These are phyloP conservation scores for Gomphus bonarii DNA, from an alignment of 1,284 basidiomycete species.

Conservation along the genomic window DNA sequence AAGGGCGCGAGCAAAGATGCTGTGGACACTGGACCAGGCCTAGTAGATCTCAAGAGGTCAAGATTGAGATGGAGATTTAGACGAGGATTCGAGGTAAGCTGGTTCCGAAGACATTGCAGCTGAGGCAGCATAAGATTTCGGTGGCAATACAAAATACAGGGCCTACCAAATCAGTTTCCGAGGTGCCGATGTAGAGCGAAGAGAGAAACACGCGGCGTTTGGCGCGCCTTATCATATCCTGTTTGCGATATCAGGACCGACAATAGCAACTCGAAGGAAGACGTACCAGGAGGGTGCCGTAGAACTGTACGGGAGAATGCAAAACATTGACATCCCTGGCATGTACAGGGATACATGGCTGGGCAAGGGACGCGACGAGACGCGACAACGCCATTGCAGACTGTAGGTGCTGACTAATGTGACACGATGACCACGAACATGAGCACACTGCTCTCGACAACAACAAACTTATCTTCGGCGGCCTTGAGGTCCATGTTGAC, in stretches of 20 bases:
- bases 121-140: conserved; percentile 23
- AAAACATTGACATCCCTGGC: conserved; percentile 11
- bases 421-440: conserved; percentile 11
- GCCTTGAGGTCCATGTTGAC: conserved; percentile 13
- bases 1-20: conserved; percentile 68
- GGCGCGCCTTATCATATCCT: conserved; percentile 71
- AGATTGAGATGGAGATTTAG: conserved; percentile 71
- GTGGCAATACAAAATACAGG: not conserved
- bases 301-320: conserved; percentile 5
- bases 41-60: conserved; percentile 88
- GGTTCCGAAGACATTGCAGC: conserved; percentile 56
- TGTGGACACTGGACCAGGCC: conserved; percentile 69
- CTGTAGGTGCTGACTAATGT: conserved; percentile 1
- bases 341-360: conserved; percentile 15
- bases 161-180: conserved; percentile 54
- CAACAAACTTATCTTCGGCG: conserved; percentile 11
- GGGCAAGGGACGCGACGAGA: conserved; percentile 11
- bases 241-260: not conserved
- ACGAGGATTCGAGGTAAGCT: conserved; percentile 47
- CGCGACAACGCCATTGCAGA: conserved; percentile 7
- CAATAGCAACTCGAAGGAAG: not conserved
- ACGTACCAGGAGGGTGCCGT: conserved; percentile 7
- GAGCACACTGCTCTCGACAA: conserved; percentile 13
- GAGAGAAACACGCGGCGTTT: conserved; percentile 76
- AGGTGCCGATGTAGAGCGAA: conserved; percentile 71